A percentile compares a stretch with the other conserved stretches of the same genome.
phyloP scores from a whole-genome alignment of 2,329 filamentous ascomycete species.

The Tricladium varicosporioides region DNA sequence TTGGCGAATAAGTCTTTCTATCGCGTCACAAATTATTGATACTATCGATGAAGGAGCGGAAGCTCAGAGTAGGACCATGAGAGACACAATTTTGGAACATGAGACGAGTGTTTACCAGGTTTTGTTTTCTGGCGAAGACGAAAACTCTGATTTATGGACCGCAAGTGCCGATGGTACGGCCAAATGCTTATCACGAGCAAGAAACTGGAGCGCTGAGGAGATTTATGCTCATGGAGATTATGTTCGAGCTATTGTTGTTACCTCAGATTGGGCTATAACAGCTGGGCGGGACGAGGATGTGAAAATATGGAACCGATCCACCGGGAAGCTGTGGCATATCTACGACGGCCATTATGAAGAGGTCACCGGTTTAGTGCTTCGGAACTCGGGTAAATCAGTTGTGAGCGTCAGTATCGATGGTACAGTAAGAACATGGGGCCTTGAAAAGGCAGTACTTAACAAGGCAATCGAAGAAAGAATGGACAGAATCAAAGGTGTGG shows the following conservation, averaged over 20 bases:
- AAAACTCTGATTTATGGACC: conserved; percentile 77
- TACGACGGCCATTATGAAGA: conserved; percentile 90
- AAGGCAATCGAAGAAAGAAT: conserved; percentile 51
- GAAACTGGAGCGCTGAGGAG: conserved; percentile 70
- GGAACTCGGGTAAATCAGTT: conserved; percentile 52
- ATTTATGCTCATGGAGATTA: conserved; percentile 81
- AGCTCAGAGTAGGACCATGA: conserved; percentile 34
- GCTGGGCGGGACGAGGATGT: conserved; percentile 90
- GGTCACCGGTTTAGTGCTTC: conserved; percentile 74
- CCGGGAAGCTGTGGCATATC: conserved; percentile 69
- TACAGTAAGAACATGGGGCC: conserved; percentile 80
- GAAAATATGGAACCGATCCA: conserved; percentile 79
- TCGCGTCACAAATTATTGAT: conserved; percentile 52
- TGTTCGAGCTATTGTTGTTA: conserved; percentile 76
- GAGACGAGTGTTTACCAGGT: conserved; percentile 88
- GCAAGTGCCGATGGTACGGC: conserved; percentile 87
- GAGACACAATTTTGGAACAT: conserved; percentile 68
- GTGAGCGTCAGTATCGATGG: conserved; percentile 88
- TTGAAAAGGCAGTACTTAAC: conserved; percentile 61
- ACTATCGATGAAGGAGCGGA: conserved; percentile 34
- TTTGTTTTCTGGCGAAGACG: conserved; percentile 63
- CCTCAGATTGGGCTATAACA: conserved; percentile 77
- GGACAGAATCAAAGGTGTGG: conserved; percentile 43
- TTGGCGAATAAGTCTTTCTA: conserved; percentile 61
- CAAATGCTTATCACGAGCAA: conserved; percentile 71